A percentile compares a stretch with the other conserved stretches of the same genome.
phyloP scores from a whole-genome alignment of 306 rosid species.

The Pachyrhizus erosus region DNA sequence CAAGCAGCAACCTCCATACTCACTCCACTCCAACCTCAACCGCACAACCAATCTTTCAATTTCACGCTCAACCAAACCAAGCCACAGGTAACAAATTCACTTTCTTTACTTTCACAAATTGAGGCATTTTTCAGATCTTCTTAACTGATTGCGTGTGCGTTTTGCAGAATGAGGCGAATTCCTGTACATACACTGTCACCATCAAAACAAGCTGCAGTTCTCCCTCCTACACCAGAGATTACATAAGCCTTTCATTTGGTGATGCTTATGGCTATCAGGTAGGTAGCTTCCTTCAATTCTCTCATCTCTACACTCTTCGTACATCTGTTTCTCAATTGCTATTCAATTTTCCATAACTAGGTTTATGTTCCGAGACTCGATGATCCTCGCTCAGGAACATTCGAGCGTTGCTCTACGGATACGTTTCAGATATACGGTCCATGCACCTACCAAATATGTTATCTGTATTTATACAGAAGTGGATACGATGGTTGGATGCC shows the following conservation, averaged over 20 bases:
- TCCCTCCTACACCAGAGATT: conserved; percentile 74
- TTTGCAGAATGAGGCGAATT: conserved; percentile 52
- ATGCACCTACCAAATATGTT: conserved; percentile 71
- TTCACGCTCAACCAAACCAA: conserved; percentile 41
- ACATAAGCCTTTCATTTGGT: conserved; percentile 79
- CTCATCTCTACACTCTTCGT: too few species aligned
- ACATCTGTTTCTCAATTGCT: too few species aligned
- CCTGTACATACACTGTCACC: conserved; percentile 68
- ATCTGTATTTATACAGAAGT: conserved; percentile 67
- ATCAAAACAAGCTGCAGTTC: conserved; percentile 84
- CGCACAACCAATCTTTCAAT: conserved; percentile 38
- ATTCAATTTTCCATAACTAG: too few species aligned
- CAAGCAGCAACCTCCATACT: neutral
- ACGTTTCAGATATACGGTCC: conserved; percentile 74
- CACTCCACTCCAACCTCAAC: conserved; percentile 32
- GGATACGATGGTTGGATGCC: conserved; percentile 91
- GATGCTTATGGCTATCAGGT: conserved; percentile 95
- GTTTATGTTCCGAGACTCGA: conserved; percentile 76
- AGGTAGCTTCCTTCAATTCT: too few species aligned
- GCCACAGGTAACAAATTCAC: neutral
- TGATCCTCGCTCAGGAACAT: conserved; percentile 64
- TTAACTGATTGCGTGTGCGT: too few species aligned
- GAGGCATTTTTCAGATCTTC: too few species aligned
- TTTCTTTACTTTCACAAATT: neutral
- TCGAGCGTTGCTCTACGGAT: conserved; percentile 86